These are phyloP conservation scores for Sclerospora graminicola DNA, from an alignment of 352 stramenopile species.

Conservation along the genomic window DNA sequence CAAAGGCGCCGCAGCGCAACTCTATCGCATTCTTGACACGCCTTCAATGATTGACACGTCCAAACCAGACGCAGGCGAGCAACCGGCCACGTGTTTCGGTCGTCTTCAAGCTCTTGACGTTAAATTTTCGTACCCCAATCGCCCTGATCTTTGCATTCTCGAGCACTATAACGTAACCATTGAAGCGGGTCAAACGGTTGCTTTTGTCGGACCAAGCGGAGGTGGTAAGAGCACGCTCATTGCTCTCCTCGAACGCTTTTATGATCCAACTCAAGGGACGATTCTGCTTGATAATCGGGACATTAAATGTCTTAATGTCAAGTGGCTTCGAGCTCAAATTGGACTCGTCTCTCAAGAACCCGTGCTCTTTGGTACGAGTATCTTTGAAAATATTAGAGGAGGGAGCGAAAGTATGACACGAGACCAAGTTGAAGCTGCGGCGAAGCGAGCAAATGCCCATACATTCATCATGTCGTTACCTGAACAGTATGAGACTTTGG, in stretches of 20 bases:
- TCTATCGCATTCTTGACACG: slow-evolving; percentile 53
- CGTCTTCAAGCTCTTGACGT: slow-evolving; percentile 37
- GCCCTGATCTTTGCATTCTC: slow-evolving; percentile 25
- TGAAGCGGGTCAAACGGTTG: slow-evolving; percentile 21
- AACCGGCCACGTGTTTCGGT: slow-evolving; percentile 19
- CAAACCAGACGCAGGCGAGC: slow-evolving; percentile 14
- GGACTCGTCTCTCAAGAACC: slow-evolving; percentile 79
- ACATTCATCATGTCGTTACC: slow-evolving; percentile 74
- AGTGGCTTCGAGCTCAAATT: slow-evolving; percentile 51
- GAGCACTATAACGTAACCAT: slow-evolving; percentile 27
- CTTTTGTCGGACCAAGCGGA: slow-evolving; percentile 22
- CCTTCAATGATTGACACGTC: slow-evolving; percentile 35
- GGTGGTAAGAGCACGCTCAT: slow-evolving; percentile 38
- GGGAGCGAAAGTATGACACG: slow-evolving; percentile 45
- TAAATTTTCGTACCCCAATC: slow-evolving; percentile 61
- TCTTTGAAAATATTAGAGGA: slow-evolving; percentile 87
- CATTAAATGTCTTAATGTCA: slow-evolving; percentile 71
- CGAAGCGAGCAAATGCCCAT: slow-evolving; percentile 34
- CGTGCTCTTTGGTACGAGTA: slow-evolving; percentile 84
- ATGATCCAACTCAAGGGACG: slow-evolving; percentile 58
- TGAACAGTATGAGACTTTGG: slow-evolving; percentile 70
- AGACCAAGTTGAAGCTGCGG: slow-evolving; percentile 56
- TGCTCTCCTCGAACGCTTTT: slow-evolving; percentile 76
- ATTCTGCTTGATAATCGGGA: slow-evolving; percentile 78
- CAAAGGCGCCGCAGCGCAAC: slow-evolving; percentile 23